Conservation (phyloP, 176 grass and related monocot genomes). For the Pontederia paniculata region DNA sequence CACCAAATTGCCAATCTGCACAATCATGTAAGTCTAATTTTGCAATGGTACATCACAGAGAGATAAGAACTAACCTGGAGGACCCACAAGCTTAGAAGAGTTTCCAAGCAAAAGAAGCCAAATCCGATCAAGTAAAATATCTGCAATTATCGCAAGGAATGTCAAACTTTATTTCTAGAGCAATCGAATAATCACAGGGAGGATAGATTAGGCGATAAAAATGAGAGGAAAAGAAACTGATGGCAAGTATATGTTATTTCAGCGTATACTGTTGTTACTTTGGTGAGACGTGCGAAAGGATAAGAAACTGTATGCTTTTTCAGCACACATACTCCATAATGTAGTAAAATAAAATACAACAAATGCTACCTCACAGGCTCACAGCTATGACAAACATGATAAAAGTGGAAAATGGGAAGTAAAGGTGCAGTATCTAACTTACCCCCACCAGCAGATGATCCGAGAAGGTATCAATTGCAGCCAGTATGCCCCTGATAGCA, state of each 20-base stretch:
- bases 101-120: constrained; percentile 58
- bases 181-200: not conserved
- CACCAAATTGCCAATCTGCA: too few species aligned
- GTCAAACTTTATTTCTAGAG: constrained; percentile 3
- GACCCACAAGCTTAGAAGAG: constrained; percentile 75
- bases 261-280: too few species aligned
- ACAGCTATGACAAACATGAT: too few species aligned
- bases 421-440: constrained; percentile 20
- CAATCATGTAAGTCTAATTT: too few species aligned
- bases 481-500: constrained; percentile 74
- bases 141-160: constrained; percentile 21
- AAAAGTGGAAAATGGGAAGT: not conserved
- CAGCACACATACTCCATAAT: too few species aligned
- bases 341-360: too few species aligned
- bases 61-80: constrained; percentile 42
- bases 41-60: not conserved
- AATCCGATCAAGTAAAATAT: constrained; percentile 72
- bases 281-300: too few species aligned
- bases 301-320: too few species aligned
- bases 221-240: not conserved
- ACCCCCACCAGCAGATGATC: constrained; percentile 65
- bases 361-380: too few species aligned
- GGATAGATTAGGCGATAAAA: not conserved
- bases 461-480: constrained; percentile 78
- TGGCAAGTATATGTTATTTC: too few species aligned